Base-by-base conservation (phyloP, 169 alveolate genomes). In the Theileria equi region DNA sequence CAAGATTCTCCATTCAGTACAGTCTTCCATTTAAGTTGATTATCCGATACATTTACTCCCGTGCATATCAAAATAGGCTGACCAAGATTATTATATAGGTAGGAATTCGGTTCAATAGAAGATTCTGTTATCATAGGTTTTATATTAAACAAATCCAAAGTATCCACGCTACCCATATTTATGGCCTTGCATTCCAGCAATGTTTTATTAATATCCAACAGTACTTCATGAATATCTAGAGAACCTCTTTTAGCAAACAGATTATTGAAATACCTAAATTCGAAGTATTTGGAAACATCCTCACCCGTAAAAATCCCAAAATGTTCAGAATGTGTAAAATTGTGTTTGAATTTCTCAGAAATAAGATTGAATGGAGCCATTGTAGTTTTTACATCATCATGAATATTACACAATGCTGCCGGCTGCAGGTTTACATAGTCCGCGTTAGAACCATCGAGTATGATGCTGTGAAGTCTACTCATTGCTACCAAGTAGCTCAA, bases 1-100 rank as follows among this genome's bases (percentile, higher is more conserved):
- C 77, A 63, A 13, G 55, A 34, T 34, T 57, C 78, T 2, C 84
- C 84, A 26, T 64, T 66, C 19, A 49, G 55, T n/a, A 74, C 11
- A 31, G 57, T 29, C 28, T 53, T 21, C 84, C 84, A 74, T 31
- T 23, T 63, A 25, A 35, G 52, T 17, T 59, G 36, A 28, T 29
- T 11, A n/a, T 66, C 49, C 13, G 49, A 59, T 47, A 34, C 5
- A 8, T 29, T 5, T 34, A 38, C 43, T 19, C 13, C 34, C 25
- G 35, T 17, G 16, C 55, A 16, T 19, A 38, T 17, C 0, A 60
- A 31, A 3, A 74, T 74, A 6, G 84, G 78, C 54, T 63, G 77
- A 1, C 84, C 84, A 43, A 74, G 44, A 41, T 35, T 57, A 54
- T 74, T 74, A 38, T 60, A 21, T 31, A 74, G 35, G n/a, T 49